Evolutionary conservation across 2,329 filamentous ascomycete genomes (phyloP).

Genomic region (Nemania sp.): DNA sequence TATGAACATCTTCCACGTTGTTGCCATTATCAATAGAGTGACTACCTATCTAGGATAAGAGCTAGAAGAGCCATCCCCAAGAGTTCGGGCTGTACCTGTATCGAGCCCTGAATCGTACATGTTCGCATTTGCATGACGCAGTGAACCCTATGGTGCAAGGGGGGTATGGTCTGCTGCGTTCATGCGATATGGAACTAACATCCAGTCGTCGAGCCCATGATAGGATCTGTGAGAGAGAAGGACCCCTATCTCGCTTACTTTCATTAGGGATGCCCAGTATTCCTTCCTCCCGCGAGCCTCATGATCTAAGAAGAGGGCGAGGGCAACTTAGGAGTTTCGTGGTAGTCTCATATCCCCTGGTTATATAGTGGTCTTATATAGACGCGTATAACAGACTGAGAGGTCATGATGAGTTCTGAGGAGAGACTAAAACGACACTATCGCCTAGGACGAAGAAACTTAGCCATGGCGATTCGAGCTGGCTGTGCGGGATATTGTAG

Average conservation of each 20-base stretch:
- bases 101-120: neutral
- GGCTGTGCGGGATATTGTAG: neutral
- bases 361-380: neutral
- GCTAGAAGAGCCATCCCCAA: neutral
- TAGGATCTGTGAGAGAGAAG: neutral
- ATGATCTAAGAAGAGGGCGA: neutral
- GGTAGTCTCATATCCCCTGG: neutral
- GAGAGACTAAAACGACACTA: conserved; percentile 28
- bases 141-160: neutral
- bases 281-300: neutral
- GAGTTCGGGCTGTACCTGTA: neutral
- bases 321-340: neutral
- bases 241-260: neutral
- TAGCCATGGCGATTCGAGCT: neutral
- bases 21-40: neutral
- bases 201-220: neutral
- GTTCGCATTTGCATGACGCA: neutral
- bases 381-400: neutral
- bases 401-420: conserved; percentile 26
- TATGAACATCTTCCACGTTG: no score
- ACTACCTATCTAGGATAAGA: neutral
- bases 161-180: neutral
- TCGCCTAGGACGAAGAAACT: conserved; percentile 21
- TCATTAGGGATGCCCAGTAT: neutral
- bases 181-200: neutral